These are phyloP conservation scores for Fusarium anthophilum DNA, from an alignment of 2,329 filamentous ascomycete species.

Conservation along the genomic window DNA sequence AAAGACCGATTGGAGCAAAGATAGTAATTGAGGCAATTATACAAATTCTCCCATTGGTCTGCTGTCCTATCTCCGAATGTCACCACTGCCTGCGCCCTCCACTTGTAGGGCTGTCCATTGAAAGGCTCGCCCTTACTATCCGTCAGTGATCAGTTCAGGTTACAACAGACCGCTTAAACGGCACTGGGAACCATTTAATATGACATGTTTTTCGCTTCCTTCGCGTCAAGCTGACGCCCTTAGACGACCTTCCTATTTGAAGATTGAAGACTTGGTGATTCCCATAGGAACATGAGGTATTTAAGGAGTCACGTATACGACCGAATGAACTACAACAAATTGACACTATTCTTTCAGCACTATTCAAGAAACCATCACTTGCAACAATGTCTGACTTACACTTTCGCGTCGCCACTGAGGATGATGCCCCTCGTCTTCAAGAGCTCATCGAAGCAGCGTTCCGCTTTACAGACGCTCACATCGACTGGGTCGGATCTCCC, in stretches of 20 bases:
- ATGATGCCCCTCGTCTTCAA: constrained; percentile 50
- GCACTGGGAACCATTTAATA: neutral
- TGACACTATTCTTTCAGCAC: neutral
- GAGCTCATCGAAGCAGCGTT: constrained; percentile 53
- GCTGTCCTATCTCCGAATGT: neutral
- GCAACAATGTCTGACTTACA: constrained; percentile 2
- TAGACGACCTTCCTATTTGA: constrained; percentile 12
- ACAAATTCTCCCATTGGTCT: neutral
- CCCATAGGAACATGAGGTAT: neutral
- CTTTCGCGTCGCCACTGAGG: constrained; percentile 50
- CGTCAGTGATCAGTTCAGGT: neutral
- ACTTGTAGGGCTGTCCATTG: neutral
- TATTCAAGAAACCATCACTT: constrained; percentile 6
- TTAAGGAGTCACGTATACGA: neutral
- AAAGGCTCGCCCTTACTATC: neutral
- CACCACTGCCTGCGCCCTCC: constrained; percentile 6
- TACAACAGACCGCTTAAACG: neutral
- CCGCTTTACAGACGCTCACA: constrained; percentile 49
- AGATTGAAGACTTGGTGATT: neutral
- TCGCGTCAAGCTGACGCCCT: constrained; percentile 14
- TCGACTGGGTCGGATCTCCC: constrained; percentile 46
- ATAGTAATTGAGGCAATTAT: neutral
- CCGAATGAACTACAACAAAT: neutral
- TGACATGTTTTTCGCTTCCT: neutral
- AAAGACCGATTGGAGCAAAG: neutral